phyloP scores from a whole-genome alignment of 2,329 filamentous ascomycete genomes.

The Pseudogymnoascus sp. region DNA sequence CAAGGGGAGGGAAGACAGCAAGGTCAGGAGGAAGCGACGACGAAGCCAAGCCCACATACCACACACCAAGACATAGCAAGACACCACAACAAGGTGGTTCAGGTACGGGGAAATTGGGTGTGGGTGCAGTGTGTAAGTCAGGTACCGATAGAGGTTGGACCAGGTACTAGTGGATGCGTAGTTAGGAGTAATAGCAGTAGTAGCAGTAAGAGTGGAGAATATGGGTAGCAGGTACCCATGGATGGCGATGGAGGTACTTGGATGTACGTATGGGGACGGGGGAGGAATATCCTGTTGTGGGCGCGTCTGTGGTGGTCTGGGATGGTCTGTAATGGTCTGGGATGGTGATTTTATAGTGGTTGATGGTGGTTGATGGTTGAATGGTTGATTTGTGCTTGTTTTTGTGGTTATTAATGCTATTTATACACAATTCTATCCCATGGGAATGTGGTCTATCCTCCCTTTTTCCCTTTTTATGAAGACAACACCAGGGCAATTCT shows the following conservation, averaged over 20 bases:
- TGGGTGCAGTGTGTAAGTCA: neutral
- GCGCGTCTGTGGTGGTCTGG: neutral
- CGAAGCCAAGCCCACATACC: neutral
- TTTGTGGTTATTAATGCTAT: too few species aligned
- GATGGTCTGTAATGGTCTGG: neutral
- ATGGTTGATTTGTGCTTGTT: too few species aligned
- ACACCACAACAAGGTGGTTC: neutral
- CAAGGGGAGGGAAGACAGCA: neutral
- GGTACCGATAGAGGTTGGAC: conserved; percentile 2
- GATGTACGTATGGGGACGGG: neutral
- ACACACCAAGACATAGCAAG: neutral
- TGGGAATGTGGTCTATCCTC: too few species aligned
- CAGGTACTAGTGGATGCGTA: neutral
- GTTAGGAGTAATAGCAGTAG: too few species aligned
- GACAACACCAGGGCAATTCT: neutral
- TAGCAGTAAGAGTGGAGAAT: too few species aligned
- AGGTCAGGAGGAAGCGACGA: neutral
- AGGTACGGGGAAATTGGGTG: neutral
- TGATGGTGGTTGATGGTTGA: neutral
- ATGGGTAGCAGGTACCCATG: neutral
- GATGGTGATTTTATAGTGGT: neutral
- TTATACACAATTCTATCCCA: too few species aligned
- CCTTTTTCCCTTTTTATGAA: neutral
- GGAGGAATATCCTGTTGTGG: neutral
- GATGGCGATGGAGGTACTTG: neutral